Percentiles rank a stretch among this genome's conserved stretches.
These are phyloP conservation scores for Linum lewisii DNA, from an alignment of 345 rosid species.

Conservation along the genomic window DNA sequence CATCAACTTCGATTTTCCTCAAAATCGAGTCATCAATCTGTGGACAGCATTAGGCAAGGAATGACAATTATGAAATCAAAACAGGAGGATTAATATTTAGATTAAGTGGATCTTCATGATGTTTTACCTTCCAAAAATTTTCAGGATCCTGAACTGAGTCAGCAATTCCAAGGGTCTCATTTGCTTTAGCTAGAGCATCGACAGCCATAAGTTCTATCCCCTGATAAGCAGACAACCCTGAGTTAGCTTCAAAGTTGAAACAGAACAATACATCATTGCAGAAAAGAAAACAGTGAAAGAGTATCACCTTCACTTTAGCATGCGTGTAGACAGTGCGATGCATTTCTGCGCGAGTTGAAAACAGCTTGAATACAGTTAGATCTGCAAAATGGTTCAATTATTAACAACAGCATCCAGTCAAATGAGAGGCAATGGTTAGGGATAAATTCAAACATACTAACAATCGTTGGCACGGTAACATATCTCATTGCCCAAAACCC, in stretches of 20 bases:
- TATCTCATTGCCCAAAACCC: slow-evolving; percentile 20
- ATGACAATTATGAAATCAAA: background rate
- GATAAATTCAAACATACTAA: slow-evolving; percentile 11
- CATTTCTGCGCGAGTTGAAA: slow-evolving; percentile 23
- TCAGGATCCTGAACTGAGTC: slow-evolving; percentile 15
- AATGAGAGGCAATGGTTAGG: background rate
- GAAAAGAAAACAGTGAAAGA: background rate
- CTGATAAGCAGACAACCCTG: slow-evolving; percentile 11
- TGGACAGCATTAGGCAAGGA: background rate
- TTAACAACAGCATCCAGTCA: background rate
- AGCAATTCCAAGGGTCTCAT: slow-evolving; percentile 13
- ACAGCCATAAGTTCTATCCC: slow-evolving; percentile 25
- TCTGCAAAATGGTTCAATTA: slow-evolving; percentile 6
- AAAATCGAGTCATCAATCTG: slow-evolving; percentile 24
- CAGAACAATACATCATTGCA: background rate
- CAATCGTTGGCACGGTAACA: slow-evolving; percentile 24
- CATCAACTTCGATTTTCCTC: slow-evolving; percentile 16
- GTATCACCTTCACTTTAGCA: slow-evolving; percentile 23
- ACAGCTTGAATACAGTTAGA: slow-evolving; percentile 19
- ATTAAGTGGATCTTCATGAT: background rate
- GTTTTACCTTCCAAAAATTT: slow-evolving; percentile 18
- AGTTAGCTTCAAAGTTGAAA: background rate
- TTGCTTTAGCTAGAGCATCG: slow-evolving; percentile 19
- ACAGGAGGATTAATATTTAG: background rate
- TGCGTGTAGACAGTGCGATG: slow-evolving; percentile 22